Evolutionary conservation across 2,329 filamentous ascomycete species (phyloP).

Genomic region (Pyrenophora teres): DNA sequence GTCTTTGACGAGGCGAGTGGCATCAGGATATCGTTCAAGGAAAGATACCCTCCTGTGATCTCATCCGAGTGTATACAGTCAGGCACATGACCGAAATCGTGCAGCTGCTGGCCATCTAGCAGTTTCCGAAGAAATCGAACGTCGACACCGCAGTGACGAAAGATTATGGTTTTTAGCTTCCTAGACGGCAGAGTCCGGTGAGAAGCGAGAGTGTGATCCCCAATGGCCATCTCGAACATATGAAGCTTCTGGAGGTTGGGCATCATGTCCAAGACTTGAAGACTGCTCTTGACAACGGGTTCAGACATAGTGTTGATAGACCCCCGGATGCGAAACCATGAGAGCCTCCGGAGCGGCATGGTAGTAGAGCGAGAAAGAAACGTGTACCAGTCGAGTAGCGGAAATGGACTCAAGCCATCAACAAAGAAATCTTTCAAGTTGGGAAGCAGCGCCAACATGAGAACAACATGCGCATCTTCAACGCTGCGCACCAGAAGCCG

Average conservation of each 20-base stretch:
- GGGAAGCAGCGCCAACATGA: slow-evolving; percentile 1
- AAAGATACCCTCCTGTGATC: neutral
- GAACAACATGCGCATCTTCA: slow-evolving; percentile 2
- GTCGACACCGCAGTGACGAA: neutral
- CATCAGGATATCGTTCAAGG: neutral
- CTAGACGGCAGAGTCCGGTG: neutral
- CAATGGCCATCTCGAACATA: neutral
- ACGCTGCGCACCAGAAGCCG: neutral
- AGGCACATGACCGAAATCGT: neutral
- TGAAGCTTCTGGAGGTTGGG: neutral
- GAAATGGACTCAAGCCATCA: slow-evolving; percentile 2
- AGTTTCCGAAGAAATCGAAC: neutral
- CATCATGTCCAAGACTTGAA: slow-evolving; percentile 1
- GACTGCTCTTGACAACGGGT: neutral
- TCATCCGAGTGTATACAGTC: neutral
- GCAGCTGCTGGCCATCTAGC: neutral
- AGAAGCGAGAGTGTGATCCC: neutral
- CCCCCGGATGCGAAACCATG: neutral
- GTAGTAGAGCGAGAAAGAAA: slow-evolving; percentile 5
- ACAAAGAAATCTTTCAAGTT: neutral
- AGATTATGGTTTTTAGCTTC: neutral
- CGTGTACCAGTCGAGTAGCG: slow-evolving; percentile 1
- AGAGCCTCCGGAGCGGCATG: neutral
- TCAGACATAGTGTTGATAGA: neutral
- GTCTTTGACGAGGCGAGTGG: neutral